phyloP scores from a whole-genome alignment of 345 rosid species.

The Triadica sebifera region DNA sequence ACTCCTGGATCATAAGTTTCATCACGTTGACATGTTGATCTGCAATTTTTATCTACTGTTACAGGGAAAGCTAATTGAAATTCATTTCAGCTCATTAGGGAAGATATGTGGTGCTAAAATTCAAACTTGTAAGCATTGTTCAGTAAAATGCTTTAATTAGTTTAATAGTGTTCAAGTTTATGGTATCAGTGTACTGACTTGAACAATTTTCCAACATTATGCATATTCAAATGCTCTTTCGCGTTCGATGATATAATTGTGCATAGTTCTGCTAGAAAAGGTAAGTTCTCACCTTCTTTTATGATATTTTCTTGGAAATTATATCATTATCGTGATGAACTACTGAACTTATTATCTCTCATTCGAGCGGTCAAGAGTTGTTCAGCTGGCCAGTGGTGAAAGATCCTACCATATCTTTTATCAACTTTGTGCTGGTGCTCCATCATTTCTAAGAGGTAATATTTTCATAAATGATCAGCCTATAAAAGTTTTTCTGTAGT shows the following conservation, averaged over 20 bases:
- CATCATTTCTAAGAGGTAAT: constrained; percentile 76
- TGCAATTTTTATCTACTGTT: constrained; percentile 23
- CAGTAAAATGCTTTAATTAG: constrained; percentile 15
- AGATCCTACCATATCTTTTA: constrained; percentile 90
- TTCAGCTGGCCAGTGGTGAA: constrained; percentile 82
- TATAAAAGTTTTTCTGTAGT: constrained; percentile 3
- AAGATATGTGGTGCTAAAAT: constrained; percentile 84
- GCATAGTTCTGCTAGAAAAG: constrained; percentile 87
- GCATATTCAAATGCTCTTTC: constrained; percentile 21
- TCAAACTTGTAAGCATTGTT: constrained; percentile 69
- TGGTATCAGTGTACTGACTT: constrained; percentile 31
- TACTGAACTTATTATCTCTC: constrained; percentile 37
- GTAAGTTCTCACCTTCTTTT: constrained; percentile 40
- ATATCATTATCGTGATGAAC: constrained; percentile 10
- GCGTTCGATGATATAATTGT: constrained; percentile 15
- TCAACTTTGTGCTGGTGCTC: constrained; percentile 94
- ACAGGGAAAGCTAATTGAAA: constrained; percentile 90
- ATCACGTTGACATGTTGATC: constrained; percentile 6
- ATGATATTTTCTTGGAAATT: constrained; percentile 21
- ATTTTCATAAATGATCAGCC: constrained; percentile 9
- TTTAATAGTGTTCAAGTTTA: background rate
- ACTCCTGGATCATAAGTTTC: background rate
- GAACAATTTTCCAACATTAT: constrained; percentile 15
- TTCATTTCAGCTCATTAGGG: constrained; percentile 72
- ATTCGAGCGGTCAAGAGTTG: constrained; percentile 86